A percentile compares a stretch with the other conserved stretches of the same genome.
These are phyloP conservation scores for Wickerhamiella infanticola DNA, from an alignment of 1,139 yeast genomes.

Conservation along the genomic window DNA sequence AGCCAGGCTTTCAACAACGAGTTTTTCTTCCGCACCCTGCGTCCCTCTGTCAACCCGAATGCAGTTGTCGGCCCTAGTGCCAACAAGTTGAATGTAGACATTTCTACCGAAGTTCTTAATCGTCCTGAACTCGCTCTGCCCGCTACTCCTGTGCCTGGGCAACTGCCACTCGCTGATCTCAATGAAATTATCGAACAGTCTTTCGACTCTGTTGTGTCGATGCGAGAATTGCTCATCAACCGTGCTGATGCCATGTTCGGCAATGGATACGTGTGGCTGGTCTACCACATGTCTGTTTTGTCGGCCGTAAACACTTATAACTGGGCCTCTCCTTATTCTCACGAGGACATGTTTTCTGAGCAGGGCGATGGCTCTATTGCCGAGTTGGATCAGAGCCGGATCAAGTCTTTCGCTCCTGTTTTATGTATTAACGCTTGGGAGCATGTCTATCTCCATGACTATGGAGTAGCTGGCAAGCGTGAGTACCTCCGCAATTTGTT, in stretches of 20 bases:
- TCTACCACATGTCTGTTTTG: constrained; percentile 30
- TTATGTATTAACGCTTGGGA: constrained; percentile 78
- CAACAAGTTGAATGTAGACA: constrained; percentile 11
- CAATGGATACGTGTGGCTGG: constrained; percentile 81
- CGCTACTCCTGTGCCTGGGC: constrained; percentile 5
- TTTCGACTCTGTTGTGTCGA: constrained; percentile 33
- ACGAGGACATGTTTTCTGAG: constrained; percentile 7
- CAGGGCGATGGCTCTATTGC: not conserved
- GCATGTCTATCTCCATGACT: constrained; percentile 66
- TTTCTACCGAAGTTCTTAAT: constrained; percentile 14
- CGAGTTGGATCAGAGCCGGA: constrained; percentile 2
- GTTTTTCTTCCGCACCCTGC: constrained; percentile 61
- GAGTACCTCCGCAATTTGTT: constrained; percentile 62
- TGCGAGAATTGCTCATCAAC: constrained; percentile 39
- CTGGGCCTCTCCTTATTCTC: constrained; percentile 75
- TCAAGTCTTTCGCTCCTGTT: constrained; percentile 47
- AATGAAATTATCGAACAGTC: constrained; percentile 11
- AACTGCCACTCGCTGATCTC: not conserved
- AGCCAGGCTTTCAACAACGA: constrained; percentile 89
- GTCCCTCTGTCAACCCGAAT: constrained; percentile 17
- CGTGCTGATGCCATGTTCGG: constrained; percentile 49
- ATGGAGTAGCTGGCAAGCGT: constrained; percentile 68
- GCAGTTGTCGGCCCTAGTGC: constrained; percentile 10
- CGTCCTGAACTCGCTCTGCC: constrained; percentile 7
- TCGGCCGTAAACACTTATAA: constrained; percentile 54